Conservation (phyloP, 192 early-diverging fungal genomes). For the Coemansia sp. region DNA sequence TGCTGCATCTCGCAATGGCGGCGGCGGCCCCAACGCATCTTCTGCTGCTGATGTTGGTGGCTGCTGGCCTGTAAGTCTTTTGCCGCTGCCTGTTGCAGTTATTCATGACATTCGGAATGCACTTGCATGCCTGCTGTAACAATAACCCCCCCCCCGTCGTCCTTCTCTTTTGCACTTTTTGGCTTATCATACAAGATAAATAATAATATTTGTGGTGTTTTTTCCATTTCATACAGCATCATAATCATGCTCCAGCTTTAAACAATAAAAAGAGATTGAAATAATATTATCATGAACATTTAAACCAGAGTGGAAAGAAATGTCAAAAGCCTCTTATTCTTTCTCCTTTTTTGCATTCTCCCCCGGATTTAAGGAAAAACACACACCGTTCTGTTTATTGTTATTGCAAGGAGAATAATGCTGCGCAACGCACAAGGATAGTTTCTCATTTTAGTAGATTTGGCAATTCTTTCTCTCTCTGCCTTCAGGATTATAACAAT, state of each 20-base stretch:
- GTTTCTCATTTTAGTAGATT: too few species aligned
- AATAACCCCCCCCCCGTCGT: not conserved
- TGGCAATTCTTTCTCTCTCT: too few species aligned
- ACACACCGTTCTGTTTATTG: not conserved
- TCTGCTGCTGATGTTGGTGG: not conserved
- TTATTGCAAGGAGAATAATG: not conserved
- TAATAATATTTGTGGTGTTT: too few species aligned
- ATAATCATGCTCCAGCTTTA: too few species aligned
- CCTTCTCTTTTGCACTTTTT: not conserved
- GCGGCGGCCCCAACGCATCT: not conserved
- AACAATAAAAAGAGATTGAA: not conserved
- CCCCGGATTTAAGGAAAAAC: constrained; percentile 1
- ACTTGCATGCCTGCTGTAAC: constrained; percentile 8
- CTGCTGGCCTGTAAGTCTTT: constrained; percentile 28
- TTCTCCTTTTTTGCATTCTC: not conserved
- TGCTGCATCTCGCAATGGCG: not conserved
- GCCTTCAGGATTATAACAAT: too few species aligned
- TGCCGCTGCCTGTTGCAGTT: constrained; percentile 41
- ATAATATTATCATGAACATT: constrained; percentile 4
- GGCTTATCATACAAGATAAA: too few species aligned
- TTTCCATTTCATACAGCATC: too few species aligned
- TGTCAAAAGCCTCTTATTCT: not conserved
- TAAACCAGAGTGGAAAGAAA: not conserved
- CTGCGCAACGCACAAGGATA: too few species aligned
- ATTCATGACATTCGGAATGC: constrained; percentile 27